These are phyloP conservation scores for thale cress (Arabidopsis thaliana) DNA, from an alignment of 345 rosid genomes.

Conservation along the genomic window DNA sequence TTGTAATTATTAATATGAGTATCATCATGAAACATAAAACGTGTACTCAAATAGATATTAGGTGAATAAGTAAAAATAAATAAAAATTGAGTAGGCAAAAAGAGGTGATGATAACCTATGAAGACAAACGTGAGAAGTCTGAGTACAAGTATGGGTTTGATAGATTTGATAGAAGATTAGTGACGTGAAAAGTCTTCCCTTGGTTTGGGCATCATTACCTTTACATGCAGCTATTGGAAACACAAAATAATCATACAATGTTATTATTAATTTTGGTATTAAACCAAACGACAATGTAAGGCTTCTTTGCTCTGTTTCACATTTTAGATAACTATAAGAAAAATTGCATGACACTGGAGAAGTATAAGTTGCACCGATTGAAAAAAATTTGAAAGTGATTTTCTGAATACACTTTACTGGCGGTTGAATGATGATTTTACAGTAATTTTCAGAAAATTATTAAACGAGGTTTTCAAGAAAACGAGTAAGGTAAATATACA, in stretches of 20 bases:
- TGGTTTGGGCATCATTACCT: constrained; percentile 19
- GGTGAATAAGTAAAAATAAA: background rate
- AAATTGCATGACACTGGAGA: too few species aligned
- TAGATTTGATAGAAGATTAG: constrained; percentile 10
- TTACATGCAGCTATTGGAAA: background rate
- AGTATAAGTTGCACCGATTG: background rate
- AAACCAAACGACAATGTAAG: background rate
- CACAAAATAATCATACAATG: background rate
- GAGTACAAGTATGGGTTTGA: constrained; percentile 18
- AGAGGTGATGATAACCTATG: constrained; percentile 13
- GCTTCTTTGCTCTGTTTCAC: background rate
- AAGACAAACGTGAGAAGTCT: constrained; percentile 15
- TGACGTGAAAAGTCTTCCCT: background rate
- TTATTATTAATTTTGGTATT: background rate
- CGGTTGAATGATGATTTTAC: background rate
- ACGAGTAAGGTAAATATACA: background rate
- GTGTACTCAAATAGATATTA: constrained; percentile 17
- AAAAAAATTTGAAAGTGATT: background rate
- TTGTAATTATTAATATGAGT: background rate
- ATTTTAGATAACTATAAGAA: background rate
- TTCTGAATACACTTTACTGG: background rate
- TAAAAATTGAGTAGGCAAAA: background rate
- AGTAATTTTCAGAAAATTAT: too few species aligned
- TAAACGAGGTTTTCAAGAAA: too few species aligned
- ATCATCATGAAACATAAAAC: background rate